A percentile compares a stretch with the other conserved stretches of the same genome.
Evolutionary conservation across 78 protist species (phyloP).

Genomic region (Trichosphaerium sp.): DNA sequence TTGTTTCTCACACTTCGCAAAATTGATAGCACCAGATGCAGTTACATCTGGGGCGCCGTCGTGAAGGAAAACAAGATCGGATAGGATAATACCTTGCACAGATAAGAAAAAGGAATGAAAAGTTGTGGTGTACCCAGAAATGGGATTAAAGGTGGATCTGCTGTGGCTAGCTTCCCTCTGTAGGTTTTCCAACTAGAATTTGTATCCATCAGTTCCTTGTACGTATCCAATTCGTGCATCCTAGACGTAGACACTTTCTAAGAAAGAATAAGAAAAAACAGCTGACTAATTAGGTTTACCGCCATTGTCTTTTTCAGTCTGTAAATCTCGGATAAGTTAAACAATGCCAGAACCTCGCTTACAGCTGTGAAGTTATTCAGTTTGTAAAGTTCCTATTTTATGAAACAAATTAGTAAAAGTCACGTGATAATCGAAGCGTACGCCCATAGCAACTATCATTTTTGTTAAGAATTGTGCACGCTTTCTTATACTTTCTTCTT

Average conservation of each 20-base stretch:
- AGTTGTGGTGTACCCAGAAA: background rate
- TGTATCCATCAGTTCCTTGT: conserved; percentile 3
- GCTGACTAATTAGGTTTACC: too few relatives aligned
- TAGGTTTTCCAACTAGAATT: background rate
- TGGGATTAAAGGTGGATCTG: conserved; percentile 9
- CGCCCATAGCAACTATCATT: conserved; percentile 8
- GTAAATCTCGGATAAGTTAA: conserved; percentile 51
- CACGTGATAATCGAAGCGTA: too few relatives aligned
- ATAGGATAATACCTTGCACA: background rate
- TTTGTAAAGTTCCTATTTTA: conserved; percentile 30
- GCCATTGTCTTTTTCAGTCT: conserved; percentile 60
- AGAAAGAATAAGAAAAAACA: too few relatives aligned
- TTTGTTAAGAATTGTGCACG: conserved; percentile 4
- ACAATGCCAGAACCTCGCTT: conserved; percentile 48
- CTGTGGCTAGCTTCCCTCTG: background rate
- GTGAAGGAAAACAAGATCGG: conserved; percentile 6
- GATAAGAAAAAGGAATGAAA: background rate
- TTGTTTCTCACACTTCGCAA: background rate
- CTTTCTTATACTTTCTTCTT: background rate
- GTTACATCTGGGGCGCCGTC: conserved; percentile 3
- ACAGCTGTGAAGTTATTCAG: conserved; percentile 65
- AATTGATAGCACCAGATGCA: background rate
- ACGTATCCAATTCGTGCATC: background rate
- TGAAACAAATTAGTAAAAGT: too few relatives aligned
- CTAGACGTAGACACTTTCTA: background rate